Base-by-base conservation (phyloP, 495 filamentous ascomycete genomes). In the Cladorrhinum samala region DNA sequence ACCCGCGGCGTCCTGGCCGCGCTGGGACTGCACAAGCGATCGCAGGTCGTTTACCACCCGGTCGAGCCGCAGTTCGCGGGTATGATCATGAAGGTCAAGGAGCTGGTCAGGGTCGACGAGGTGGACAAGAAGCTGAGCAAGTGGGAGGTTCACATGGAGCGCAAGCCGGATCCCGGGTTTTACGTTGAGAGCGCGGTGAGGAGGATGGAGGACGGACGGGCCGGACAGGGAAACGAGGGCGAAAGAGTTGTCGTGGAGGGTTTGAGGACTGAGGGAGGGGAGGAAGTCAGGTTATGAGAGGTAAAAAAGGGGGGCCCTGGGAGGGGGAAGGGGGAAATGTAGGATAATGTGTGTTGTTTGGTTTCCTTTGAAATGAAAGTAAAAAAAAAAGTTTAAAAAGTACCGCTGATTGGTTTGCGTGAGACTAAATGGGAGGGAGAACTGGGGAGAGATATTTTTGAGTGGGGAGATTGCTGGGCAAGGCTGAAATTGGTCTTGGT, bases 81-180 rank as follows among this genome's bases (percentile, higher is more conserved):
- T 70, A 90, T 95, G 73, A 93, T 99, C 69, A 87, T 97, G 82
- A 89, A 87, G 68, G 91, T 99, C 45, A 99, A 99, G 71, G 94
- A 99, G 69, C 76, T 99, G 52, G 86, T 99, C 5, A 77, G 80
- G 11, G 92, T 99, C 20, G 72, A 82, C 37, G 93, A 96, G 71
- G 90, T 95, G 37, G 87, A 87, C 14, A 62, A 67, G 50, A 63
- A 80, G n/a, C 66, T 91, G 64, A 85, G 82, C 17, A 83, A 84
- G 64, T 72, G 77, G 52, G 85, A 97, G 73, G 77, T 96, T 56
- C 80, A 81, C 65, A 77, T 77, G 13, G 77, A 83, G 73, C 74
- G 94, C 59, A 83, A 77, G 68, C 90, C 91, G 7, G 89, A 95
- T 55, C 78, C 80, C 1, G 93, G 93, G 9, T 98, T 88, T 60